Evolutionary conservation across 805 yeast species (phyloP), one percentile per base, ranked within the genome.

Genomic region (Candida koratica): DNA sequence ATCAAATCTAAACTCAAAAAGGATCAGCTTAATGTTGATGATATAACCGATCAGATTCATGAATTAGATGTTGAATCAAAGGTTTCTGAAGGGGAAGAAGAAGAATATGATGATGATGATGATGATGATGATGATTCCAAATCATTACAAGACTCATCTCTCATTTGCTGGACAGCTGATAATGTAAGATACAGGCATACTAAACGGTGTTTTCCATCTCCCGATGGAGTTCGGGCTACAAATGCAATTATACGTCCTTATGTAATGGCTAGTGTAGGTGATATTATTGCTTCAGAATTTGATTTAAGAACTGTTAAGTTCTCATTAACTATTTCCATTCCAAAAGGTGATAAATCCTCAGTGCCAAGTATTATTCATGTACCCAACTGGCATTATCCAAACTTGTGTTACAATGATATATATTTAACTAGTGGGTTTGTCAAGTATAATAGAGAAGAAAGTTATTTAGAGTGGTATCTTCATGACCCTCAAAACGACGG

Each of bases 201-300:
- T 32, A 52, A 51, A 33, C 58, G 55, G 23, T 65, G 69, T 39
- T 64, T 55, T 34, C 67, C 70, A 1, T 52, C 67, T 4, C 69
- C 69, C 1, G 71, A 71, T 34, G 96, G 96, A 1, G 71, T 82
- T 1, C 66, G 97, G 25, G 95, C 93, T 0, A 69, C 75, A 1
- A 75, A 73, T 34, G 87, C 96, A 0, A 74, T 84, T 1, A 60
- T 85, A 17, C 69, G 98, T 31, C 97, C 97, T 2, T 82, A 71
- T 44, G 81, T 88, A 1, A 55, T 79, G 1, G 73, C 80, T 3
- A 68, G 81, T 0, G 68, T 67, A 22, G 97, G 97, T 2, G 48
- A 49, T 1, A 69, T 83, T 10, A 52, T 52, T 5, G 56, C 60
- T 13, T 73, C 80, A 11, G 77, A 70, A 34, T 88, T 88, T 55